Percentiles rank a stretch among this genome's conserved stretches.
These are phyloP conservation scores for Nicotiana undulata DNA, from an alignment of 257 asterid genomes.

Conservation along the genomic window DNA sequence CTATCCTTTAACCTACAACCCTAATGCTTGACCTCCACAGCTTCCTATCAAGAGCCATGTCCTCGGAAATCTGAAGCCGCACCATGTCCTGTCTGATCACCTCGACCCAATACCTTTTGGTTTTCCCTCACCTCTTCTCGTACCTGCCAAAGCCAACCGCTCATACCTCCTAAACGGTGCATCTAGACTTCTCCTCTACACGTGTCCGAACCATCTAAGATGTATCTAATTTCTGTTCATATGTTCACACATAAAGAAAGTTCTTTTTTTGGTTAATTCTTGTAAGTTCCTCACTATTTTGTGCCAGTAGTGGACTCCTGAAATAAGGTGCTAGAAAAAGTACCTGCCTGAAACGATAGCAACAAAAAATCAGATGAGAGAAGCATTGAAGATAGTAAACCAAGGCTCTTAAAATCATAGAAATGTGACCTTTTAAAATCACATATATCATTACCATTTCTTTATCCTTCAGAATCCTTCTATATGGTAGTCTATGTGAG, in stretches of 20 bases:
- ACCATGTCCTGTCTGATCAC: too few species aligned
- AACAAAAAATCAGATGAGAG: not conserved
- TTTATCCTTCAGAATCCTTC: not conserved
- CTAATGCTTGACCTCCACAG: too few species aligned
- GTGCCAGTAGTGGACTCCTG: slow-evolving; percentile 79
- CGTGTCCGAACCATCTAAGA: too few species aligned
- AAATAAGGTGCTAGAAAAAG: slow-evolving; percentile 84
- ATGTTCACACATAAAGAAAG: not conserved
- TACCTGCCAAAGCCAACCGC: too few species aligned
- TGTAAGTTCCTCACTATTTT: slow-evolving; percentile 32
- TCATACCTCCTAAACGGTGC: too few species aligned
- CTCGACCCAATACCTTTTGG: too few species aligned
- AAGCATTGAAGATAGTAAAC: not conserved
- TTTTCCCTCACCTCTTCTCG: too few species aligned
- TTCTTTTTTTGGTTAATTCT: not conserved
- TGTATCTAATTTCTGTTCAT: not conserved
- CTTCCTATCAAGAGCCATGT: too few species aligned
- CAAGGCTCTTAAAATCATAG: not conserved
- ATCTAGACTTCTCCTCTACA: too few species aligned
- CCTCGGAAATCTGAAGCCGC: too few species aligned
- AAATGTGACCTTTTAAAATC: not conserved
- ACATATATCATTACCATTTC: not conserved
- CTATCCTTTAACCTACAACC: too few species aligned
- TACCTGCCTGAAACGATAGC: slow-evolving; percentile 53
- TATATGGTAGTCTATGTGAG: not conserved